Percentiles rank a stretch among this genome's conserved stretches.
Evolutionary conservation across 495 filamentous ascomycete species (phyloP).

Genomic region (Cercophora sp.): DNA sequence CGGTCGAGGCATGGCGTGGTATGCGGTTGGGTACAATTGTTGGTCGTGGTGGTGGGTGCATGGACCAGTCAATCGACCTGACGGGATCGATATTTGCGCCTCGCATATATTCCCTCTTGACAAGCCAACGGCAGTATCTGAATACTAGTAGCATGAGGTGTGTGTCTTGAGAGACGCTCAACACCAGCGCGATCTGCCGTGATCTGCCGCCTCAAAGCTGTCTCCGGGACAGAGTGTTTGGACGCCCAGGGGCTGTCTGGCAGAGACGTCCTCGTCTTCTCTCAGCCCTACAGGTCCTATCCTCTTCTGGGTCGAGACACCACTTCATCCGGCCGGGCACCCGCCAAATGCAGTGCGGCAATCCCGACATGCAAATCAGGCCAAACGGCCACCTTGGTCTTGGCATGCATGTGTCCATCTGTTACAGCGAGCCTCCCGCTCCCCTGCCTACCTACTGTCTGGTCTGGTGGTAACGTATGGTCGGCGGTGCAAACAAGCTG

Average conservation of each 20-base stretch:
- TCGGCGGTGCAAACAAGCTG: not conserved
- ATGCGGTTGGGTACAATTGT: too few species aligned
- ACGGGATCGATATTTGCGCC: too few species aligned
- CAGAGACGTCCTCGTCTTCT: too few species aligned
- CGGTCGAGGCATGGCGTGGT: too few species aligned
- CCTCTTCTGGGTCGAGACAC: not conserved
- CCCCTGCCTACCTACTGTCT: not conserved
- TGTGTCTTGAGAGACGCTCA: too few species aligned
- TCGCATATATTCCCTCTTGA: too few species aligned
- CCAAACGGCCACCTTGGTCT: not conserved
- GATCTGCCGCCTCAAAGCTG: not conserved
- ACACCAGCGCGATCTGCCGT: not conserved
- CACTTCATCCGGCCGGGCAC: constrained; percentile 5
- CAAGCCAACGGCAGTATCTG: too few species aligned
- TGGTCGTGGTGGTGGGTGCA: too few species aligned
- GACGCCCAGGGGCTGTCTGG: too few species aligned
- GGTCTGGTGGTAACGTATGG: not conserved
- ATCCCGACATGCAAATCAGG: constrained; percentile 10
- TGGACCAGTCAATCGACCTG: too few species aligned
- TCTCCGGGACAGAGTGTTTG: constrained; percentile 1
- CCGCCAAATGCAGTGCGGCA: constrained; percentile 4
- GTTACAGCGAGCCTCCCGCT: not conserved
- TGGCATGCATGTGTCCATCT: constrained; percentile 13
- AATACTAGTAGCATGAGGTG: too few species aligned
- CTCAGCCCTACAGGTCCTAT: constrained; percentile 6